Conservation (phyloP, 2,329 filamentous ascomycete species). For the Zymoseptoria brevis region DNA sequence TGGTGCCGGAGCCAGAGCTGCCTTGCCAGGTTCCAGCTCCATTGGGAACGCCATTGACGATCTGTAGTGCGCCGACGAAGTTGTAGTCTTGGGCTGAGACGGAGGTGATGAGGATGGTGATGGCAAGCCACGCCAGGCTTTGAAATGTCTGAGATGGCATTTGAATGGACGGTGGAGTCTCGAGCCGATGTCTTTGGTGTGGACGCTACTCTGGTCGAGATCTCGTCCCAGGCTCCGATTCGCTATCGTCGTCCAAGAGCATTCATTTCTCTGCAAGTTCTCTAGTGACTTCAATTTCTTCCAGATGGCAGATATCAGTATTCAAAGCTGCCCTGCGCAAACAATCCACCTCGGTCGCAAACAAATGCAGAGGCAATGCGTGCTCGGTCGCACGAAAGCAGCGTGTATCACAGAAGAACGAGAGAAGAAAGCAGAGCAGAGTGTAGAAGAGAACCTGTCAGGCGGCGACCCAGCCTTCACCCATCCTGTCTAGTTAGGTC, state of each 20-base stretch:
- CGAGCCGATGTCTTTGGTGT: not conserved
- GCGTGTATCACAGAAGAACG: not conserved
- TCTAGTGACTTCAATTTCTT: not conserved
- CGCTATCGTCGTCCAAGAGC: not conserved
- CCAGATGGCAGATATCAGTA: not conserved
- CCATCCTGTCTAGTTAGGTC: not conserved
- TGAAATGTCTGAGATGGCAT: not conserved
- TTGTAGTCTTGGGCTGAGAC: constrained; percentile 16
- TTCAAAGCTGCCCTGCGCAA: not conserved
- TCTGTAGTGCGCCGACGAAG: constrained; percentile 24
- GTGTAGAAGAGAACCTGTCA: not conserved
- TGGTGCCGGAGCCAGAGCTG: constrained; percentile 15
- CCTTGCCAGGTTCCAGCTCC: constrained; percentile 12
- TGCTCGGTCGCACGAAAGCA: not conserved
- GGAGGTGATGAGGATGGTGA: not conserved
- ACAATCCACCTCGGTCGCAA: not conserved
- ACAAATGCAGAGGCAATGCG: not conserved
- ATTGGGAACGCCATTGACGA: constrained; percentile 17
- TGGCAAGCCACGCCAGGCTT: not conserved
- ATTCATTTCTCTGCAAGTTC: not conserved
- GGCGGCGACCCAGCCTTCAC: not conserved
- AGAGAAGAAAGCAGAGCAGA: not conserved
- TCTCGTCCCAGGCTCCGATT: not conserved
- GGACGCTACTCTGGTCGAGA: not conserved
- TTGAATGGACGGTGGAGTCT: too few species aligned